Evolutionary conservation across 257 asterid species (phyloP), one percentile per base, ranked within the genome.

Genomic region (Nemophila menziesii): DNA sequence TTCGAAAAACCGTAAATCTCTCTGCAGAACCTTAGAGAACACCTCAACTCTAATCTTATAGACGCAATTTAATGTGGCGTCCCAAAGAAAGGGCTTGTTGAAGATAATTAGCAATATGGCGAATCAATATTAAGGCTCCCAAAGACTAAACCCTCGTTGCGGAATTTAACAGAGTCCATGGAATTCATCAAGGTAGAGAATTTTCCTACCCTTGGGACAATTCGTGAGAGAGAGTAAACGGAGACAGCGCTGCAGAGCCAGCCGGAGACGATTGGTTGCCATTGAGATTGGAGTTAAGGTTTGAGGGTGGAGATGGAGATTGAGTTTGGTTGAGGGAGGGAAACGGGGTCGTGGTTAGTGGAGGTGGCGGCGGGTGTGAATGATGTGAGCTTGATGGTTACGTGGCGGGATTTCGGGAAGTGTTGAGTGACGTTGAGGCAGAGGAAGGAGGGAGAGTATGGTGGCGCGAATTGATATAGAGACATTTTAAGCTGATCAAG

Each of bases 41-140:
- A 78, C 95, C 67, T 53, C 49, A 62, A 77, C 57, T 53, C 97
- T 66, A 42, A 83, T 47, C 19, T 66, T 51, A 52, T 61, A 73
- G 43, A 54, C 81, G 38, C 78, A 87, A 33, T 68, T 75, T 83
- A 87, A 39, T 10, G 97, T 81, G 0, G 95, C 95, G 20, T 75
- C 94, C 97, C 93, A 87, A 22, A 83, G 48, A 52, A 68, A 71
- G 20, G n/a, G 65, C 79, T 68, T 87, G 92, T 65, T 82, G 95
- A 66, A 77, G 36, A 60, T 79, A 83, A 55, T 41, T 75, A 20
- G 81, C 73, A n/a, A 69, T 33, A 4, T 64, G 63, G 29, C 95
- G 73, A 17, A 68, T 62, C 60, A 71, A 44, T 47, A 73, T 57
- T 16, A 78, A 61, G 27, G 42, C 43, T 40, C 79, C 85, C n/a